phyloP scores from a whole-genome alignment of 768 basidiomycete species.

The Pleurotus salmoneostramineus region DNA sequence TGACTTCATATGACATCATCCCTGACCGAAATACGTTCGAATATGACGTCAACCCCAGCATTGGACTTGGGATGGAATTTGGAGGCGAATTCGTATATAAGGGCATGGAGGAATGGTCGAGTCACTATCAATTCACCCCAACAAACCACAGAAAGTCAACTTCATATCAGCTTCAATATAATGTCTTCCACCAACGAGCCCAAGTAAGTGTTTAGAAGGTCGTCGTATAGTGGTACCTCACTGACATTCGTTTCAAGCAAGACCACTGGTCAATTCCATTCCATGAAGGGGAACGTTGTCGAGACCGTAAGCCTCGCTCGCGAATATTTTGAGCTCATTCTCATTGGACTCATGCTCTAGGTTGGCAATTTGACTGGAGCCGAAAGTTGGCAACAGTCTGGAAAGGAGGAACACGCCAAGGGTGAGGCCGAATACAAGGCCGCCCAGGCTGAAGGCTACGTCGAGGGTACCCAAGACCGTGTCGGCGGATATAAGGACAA shows the following conservation, averaged over 20 bases:
- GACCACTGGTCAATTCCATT: constrained; percentile 34
- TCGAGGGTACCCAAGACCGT: constrained; percentile 41
- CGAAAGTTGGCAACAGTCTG: constrained; percentile 31
- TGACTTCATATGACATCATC: too few species aligned
- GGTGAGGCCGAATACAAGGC: constrained; percentile 41
- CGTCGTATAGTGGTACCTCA: not conserved
- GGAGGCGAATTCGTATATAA: too few species aligned
- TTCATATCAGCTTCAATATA: not conserved
- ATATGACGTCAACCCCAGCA: too few species aligned
- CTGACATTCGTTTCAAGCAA: constrained; percentile 20
- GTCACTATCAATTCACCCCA: too few species aligned
- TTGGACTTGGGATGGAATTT: too few species aligned
- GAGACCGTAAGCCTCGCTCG: constrained; percentile 15
- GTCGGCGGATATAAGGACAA: constrained; percentile 46
- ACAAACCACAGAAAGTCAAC: not conserved
- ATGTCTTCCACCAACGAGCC: constrained; percentile 3
- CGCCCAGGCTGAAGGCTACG: constrained; percentile 44
- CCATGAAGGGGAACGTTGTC: constrained; percentile 28
- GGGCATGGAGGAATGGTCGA: too few species aligned
- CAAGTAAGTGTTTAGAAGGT: not conserved
- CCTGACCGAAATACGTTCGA: too few species aligned
- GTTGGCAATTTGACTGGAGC: constrained; percentile 40
- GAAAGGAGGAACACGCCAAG: constrained; percentile 38
- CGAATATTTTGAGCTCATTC: not conserved
- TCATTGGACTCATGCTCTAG: not conserved